A percentile compares a stretch with the other conserved stretches of the same genome.
phyloP scores from a whole-genome alignment of 306 rosid genomes.

The Glycine soja region DNA sequence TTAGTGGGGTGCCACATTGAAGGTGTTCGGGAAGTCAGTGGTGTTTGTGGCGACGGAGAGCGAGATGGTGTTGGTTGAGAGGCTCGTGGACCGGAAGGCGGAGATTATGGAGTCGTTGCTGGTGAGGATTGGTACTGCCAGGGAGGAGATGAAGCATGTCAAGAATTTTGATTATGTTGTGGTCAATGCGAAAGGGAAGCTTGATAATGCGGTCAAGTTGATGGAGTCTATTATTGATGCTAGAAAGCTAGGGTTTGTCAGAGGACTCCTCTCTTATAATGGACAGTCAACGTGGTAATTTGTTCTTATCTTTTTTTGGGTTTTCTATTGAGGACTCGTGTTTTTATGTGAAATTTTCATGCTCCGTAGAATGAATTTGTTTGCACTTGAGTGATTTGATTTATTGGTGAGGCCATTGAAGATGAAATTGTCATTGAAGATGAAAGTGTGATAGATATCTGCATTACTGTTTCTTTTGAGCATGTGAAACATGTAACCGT shows the following conservation, averaged over 20 bases:
- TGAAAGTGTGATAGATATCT: too few species aligned
- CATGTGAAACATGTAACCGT: too few species aligned
- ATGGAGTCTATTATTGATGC: conserved; percentile 81
- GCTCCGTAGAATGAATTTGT: too few species aligned
- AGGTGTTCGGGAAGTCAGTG: conserved; percentile 71
- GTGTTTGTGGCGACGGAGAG: conserved; percentile 84
- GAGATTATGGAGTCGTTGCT: conserved; percentile 79
- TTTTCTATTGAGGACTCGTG: neutral
- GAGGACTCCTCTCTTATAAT: conserved; percentile 59
- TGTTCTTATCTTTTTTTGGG: too few species aligned
- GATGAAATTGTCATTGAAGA: too few species aligned
- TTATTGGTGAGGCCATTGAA: too few species aligned
- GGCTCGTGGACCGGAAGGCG: conserved; percentile 77
- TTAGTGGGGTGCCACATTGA: conserved; percentile 83
- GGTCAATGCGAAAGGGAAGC: conserved; percentile 81
- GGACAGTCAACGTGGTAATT: too few species aligned
- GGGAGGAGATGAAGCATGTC: conserved; percentile 88
- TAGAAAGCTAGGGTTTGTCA: conserved; percentile 88
- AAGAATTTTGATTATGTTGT: conserved; percentile 84
- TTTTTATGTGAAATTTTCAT: too few species aligned
- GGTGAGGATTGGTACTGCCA: conserved; percentile 82
- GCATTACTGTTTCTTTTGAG: too few species aligned
- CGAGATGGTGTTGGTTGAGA: conserved; percentile 79
- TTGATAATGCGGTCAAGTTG: conserved; percentile 76
- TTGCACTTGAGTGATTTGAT: too few species aligned